Conservation (phyloP, 164 flowering plant genomes). For the Vitis riparia region DNA sequence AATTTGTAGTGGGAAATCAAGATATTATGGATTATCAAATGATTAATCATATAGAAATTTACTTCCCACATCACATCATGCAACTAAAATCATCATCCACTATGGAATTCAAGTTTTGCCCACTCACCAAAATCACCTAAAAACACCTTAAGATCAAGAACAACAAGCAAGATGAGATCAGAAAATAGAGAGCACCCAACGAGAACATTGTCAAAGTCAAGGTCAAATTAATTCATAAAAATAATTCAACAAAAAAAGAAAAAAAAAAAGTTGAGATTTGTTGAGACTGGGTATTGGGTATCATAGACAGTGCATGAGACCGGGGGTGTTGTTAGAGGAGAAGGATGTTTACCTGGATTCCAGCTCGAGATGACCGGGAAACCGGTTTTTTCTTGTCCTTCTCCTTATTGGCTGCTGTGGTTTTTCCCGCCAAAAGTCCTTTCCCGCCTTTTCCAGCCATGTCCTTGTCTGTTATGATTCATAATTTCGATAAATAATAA, state of each 20-base stretch:
- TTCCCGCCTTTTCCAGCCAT: conserved; percentile 99
- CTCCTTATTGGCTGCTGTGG: conserved; percentile 76
- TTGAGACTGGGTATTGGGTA: too few relatives aligned
- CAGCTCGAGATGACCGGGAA: conserved; percentile 89
- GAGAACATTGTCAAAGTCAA: not conserved
- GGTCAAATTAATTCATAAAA: not conserved
- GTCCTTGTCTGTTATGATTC: not conserved
- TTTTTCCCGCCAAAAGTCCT: conserved; percentile 87
- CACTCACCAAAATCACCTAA: too few relatives aligned
- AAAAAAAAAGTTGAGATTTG: not conserved
- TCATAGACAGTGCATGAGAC: not conserved
- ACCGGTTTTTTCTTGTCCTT: conserved; percentile 75
- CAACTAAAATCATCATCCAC: too few relatives aligned
- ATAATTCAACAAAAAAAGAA: not conserved
- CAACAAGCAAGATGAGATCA: not conserved
- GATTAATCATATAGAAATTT: too few relatives aligned
- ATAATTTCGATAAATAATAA: not conserved
- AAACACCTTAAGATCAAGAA: not conserved
- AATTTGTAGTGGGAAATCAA: too few relatives aligned
- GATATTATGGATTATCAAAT: too few relatives aligned
- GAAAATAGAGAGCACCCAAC: not conserved
- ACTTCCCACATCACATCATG: too few relatives aligned
- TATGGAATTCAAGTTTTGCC: too few relatives aligned
- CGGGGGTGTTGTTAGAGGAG: not conserved
- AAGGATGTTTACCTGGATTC: conserved; percentile 67